Percentiles rank a stretch among this genome's conserved stretches.
phyloP scores from a whole-genome alignment of 2,329 filamentous ascomycete species.

The Phialemonium atrogriseum region DNA sequence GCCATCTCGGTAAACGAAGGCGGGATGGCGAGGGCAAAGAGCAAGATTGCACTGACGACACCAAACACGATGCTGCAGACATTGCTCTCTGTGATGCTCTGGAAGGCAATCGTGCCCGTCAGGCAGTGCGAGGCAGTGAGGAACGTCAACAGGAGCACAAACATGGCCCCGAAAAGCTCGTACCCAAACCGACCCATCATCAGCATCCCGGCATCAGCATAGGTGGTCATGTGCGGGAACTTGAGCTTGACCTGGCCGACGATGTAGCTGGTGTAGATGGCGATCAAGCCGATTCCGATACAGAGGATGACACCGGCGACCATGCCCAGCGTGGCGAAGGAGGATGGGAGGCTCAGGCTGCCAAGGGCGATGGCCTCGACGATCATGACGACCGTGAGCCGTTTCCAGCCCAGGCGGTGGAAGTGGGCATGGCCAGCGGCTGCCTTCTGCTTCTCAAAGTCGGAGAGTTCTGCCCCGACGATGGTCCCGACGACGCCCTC shows the following conservation, averaged over 20 bases:
- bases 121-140: conserved; percentile 65
- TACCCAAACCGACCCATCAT: conserved; percentile 52
- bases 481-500: no score
- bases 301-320: conserved; percentile 28
- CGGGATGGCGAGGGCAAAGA: conserved; percentile 36
- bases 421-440: conserved; percentile 39
- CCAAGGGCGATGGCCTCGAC: conserved; percentile 50
- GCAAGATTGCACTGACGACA: conserved; percentile 35
- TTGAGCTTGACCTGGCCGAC: conserved; percentile 37
- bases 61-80: conserved; percentile 36
- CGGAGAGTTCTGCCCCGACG: no score
- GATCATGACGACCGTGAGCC: conserved; percentile 45
- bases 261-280: conserved; percentile 31
- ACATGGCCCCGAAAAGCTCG: conserved; percentile 53
- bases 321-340: conserved; percentile 47
- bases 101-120: conserved; percentile 62
- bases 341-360: conserved; percentile 39
- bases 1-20: conserved; percentile 41
- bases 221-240: conserved; percentile 51
- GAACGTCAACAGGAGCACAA: conserved; percentile 58
- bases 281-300: conserved; percentile 25
- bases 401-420: conserved; percentile 47
- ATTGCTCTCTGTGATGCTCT: conserved; percentile 50
- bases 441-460: conserved; percentile 38
- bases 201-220: conserved; percentile 59